A percentile compares a stretch with the other conserved stretches of the same genome.
Evolutionary conservation across 2,329 filamentous ascomycete species (phyloP).

Genomic region (Cladosporium austrohemisphaericum): DNA sequence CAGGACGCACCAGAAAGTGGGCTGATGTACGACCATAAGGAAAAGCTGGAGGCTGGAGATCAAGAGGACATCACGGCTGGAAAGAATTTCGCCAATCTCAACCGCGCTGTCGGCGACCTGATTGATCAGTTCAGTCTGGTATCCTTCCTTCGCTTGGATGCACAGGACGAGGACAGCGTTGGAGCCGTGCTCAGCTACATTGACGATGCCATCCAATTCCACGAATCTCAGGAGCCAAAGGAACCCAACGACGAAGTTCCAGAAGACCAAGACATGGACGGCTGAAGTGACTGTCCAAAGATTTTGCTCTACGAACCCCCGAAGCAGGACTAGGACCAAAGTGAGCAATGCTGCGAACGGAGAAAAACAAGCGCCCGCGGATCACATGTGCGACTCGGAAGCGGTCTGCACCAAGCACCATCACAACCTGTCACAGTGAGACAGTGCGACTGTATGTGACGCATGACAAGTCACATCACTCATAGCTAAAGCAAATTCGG

Average conservation of each 20-base stretch:
- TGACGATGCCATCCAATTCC: constrained; percentile 88
- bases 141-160: constrained; percentile 85
- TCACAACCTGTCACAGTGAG: constrained; percentile 1
- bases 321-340: not conserved
- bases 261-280: constrained; percentile 57
- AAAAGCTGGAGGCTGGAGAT: constrained; percentile 48
- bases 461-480: not conserved
- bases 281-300: constrained; percentile 31
- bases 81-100: constrained; percentile 74
- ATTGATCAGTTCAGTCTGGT: constrained; percentile 99
- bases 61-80: constrained; percentile 63
- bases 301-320: not conserved
- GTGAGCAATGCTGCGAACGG: not conserved
- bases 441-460: not conserved
- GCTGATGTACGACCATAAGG: constrained; percentile 37
- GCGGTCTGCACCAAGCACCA: not conserved
- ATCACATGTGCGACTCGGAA: constrained; percentile 3
- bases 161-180: constrained; percentile 88
- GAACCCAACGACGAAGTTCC: constrained; percentile 60
- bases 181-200: constrained; percentile 82
- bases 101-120: constrained; percentile 80
- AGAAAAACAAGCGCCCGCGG: not conserved
- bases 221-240: constrained; percentile 86
- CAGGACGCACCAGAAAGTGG: constrained; percentile 69
- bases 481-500: too few species aligned